phyloP scores from a whole-genome alignment of 164 flowering plant genomes.

The Warburgia ugandensis region DNA sequence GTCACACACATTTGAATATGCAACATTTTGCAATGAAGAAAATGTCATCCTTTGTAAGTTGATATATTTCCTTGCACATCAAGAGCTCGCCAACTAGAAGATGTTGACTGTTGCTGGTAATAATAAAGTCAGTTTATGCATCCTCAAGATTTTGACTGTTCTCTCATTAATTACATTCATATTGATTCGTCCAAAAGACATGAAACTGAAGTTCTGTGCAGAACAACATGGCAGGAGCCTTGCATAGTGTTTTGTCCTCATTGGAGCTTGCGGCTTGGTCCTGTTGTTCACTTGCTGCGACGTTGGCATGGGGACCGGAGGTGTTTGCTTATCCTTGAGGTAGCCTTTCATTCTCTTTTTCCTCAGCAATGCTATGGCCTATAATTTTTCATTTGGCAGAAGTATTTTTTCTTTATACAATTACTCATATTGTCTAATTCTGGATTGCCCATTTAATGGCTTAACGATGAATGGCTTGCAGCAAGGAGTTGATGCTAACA shows the following conservation, averaged over 20 bases:
- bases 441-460: background rate
- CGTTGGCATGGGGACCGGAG: constrained; percentile 63
- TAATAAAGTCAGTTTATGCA: background rate
- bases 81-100: too few species aligned
- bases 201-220: constrained; percentile 14
- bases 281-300: constrained; percentile 71
- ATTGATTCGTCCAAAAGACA: too few species aligned
- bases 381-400: background rate
- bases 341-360: constrained; percentile 14
- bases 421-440: background rate
- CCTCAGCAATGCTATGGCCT: background rate
- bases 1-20: too few species aligned
- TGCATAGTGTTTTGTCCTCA: constrained; percentile 86
- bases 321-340: constrained; percentile 82
- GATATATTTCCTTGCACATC: too few species aligned
- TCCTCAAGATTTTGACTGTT: too few species aligned
- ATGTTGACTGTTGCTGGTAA: too few species aligned
- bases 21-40: too few species aligned
- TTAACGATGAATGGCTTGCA: constrained; percentile 23
- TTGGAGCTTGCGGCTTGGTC: constrained; percentile 87
- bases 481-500: constrained; percentile 45
- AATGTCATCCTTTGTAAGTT: too few species aligned
- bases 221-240: constrained; percentile 82
- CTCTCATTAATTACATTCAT: too few species aligned
- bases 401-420: background rate